Evolutionary conservation across 176 grass and related monocot genomes (phyloP), one percentile per base, ranked within the genome.

Genomic region (Olyra latifolia): DNA sequence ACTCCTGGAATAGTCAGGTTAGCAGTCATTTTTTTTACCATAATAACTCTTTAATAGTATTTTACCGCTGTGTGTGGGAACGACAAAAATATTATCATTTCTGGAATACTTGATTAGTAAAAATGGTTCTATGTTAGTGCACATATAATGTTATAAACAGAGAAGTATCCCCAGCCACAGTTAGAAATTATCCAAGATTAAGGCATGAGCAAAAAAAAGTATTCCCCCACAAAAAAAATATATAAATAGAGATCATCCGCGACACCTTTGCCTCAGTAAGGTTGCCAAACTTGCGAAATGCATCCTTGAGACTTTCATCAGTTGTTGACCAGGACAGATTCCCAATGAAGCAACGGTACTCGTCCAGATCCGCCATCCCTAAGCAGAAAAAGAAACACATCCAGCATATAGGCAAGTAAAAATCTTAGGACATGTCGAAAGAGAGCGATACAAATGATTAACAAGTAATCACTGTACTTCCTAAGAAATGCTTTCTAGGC

Each of bases 291-390:
- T 90, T 83, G 4, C 58, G 62, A 22, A 99, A 99, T 5, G 96
- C 96, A 30, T 91, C 86, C 79, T 86, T 91, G 68, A 99, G 84
- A 63, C 89, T 86, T 24, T 74, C 72, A 59, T 95, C 93, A 50
- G 84, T 90, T 44, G 93, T 99, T 0, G 86, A 83, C 96, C 96
- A 99, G 57, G 96, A 92, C 20, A 99, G 96, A 54, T 94, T 91
- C 64, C 96, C 96, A n/a, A 99, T 84, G 76, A 99, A 99, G 71
- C 90, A 92, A 44, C 96, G 87, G 81, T 76, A 99, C 85, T 99
- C 94, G 45, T 95, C 94, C 11, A 32, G 69, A 14, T 91, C 87
- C 14, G 85, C 56, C 82, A 94, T 94, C n/a, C 52, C 48, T 69
- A 64, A 66, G 30, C n/a, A 71, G 46, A 71, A 28, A 69, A 58